Base-by-base conservation (phyloP, 345 rosid species). In the Brassica juncea region DNA sequence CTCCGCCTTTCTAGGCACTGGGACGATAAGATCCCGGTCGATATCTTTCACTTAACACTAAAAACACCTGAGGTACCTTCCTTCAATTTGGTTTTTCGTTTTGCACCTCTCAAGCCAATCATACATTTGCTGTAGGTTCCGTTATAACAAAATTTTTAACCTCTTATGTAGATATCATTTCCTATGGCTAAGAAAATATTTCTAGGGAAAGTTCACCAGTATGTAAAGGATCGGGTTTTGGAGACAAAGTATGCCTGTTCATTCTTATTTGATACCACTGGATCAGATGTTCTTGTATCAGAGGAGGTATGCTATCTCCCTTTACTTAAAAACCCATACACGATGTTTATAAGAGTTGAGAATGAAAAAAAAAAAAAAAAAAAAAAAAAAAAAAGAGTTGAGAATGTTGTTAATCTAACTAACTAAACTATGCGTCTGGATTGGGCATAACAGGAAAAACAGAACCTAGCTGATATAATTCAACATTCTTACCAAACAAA, bases 191-290 rank as follows among this genome's bases (percentile, higher is more conserved):
- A 85, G 85, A 91, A 87, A 78, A 71, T 82, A 61, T 89, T 93
- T 77, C 89, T 95, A 57, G 79, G 82, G 84, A 95, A 95, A 89
- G 92, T 95, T 78, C 89, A 95, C 81, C 98, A 93, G 73, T 95
- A 91, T 80, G 72, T 92, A 66, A 93, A 93, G 88, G 99, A 95
- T 75, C 86, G 94, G 31, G 84, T 85, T 81, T 82, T 93, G 86
- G 99, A 93, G 82, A 88, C 88, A 49, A 95, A 88, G 85, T 95
- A 93, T 87, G 97, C 92, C 27, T 87, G 92, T 87, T 90, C 98
- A 58, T 91, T 91, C 81, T 57, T 90, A 79, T 90, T 90, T 82
- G 80, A 81, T 68, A 77, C 75, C 44, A 68, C 81, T 72, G 93
- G 84, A 77, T 77, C 85, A 19, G 85, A 84, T 71, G 82, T 80